Evolutionary conservation across 192 early-diverging fungal genomes (phyloP).

Genomic region (Rhizoclosmatium globosum): DNA sequence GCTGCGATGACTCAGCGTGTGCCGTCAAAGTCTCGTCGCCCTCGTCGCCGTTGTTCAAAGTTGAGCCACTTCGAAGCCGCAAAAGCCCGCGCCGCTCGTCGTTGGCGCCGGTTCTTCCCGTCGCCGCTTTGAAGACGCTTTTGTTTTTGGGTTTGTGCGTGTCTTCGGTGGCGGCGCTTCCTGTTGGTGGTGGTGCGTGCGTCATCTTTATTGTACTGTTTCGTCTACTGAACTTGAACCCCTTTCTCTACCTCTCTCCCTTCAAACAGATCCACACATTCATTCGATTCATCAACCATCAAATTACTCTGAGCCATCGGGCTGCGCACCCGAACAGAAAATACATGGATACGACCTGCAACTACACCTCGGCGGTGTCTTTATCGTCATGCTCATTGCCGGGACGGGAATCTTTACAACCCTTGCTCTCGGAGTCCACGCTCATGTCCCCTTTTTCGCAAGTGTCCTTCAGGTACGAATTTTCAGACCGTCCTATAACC

Average conservation of each 20-base stretch:
- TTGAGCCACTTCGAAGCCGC: no score
- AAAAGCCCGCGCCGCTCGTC: no score
- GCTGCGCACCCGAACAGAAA: no score
- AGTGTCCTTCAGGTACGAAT: constrained; percentile 1
- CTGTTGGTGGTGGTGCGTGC: not conserved
- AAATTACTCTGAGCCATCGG: no score
- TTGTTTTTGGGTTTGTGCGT: not conserved
- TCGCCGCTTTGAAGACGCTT: not conserved
- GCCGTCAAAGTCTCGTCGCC: not conserved
- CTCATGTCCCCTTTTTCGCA: not conserved
- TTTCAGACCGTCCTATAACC: not conserved
- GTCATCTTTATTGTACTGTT: no score
- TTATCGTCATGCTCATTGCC: constrained; percentile 26
- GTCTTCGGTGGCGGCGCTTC: not conserved
- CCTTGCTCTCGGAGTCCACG: constrained; percentile 21
- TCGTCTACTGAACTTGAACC: no score
- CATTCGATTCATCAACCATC: no score
- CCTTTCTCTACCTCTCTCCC: no score
- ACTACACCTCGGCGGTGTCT: constrained; percentile 33
- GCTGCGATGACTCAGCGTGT: not conserved
- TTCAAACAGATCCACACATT: no score
- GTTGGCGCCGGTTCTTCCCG: not conserved
- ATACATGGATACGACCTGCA: constrained; percentile 7
- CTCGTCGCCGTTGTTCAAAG: no score
- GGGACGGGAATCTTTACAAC: constrained; percentile 26